phyloP scores from a whole-genome alignment of 306 rosid species.

The Cicer chorassanicum region DNA sequence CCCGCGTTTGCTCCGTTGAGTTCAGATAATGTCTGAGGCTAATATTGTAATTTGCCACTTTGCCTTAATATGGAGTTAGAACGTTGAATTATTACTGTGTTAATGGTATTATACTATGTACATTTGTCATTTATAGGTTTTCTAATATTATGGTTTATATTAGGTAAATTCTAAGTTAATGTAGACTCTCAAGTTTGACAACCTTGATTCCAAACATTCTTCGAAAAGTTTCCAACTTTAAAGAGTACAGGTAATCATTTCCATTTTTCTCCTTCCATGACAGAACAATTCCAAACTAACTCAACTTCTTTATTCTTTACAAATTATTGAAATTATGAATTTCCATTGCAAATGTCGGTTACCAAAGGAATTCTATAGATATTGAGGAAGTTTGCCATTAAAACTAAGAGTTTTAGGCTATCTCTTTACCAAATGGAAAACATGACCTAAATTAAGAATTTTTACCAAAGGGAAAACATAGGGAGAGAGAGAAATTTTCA shows the following conservation, averaged over 20 bases:
- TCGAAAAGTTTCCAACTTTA: not conserved
- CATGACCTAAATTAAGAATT: too few species aligned
- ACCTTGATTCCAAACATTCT: not conserved
- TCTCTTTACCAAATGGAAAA: too few species aligned
- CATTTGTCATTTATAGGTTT: constrained; percentile 4
- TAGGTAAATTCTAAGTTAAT: not conserved
- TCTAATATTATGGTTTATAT: not conserved
- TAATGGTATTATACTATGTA: not conserved
- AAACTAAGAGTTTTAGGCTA: too few species aligned
- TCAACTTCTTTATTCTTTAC: not conserved
- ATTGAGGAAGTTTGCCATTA: too few species aligned
- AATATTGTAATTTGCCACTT: not conserved
- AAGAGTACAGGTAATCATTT: not conserved
- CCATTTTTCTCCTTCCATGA: not conserved
- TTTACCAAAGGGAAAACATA: too few species aligned
- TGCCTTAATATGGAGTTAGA: not conserved
- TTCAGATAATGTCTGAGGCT: not conserved
- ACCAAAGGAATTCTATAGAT: not conserved
- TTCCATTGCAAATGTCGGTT: not conserved
- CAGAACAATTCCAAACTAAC: not conserved
- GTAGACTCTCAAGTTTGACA: not conserved
- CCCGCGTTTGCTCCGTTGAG: not conserved
- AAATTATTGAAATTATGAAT: not conserved
- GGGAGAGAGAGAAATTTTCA: too few species aligned
- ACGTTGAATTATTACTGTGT: not conserved